Evolutionary conservation across 2,329 filamentous ascomycete genomes (phyloP), one percentile per base, ranked within the genome.

Genomic region (Aureobasidium uvarum): DNA sequence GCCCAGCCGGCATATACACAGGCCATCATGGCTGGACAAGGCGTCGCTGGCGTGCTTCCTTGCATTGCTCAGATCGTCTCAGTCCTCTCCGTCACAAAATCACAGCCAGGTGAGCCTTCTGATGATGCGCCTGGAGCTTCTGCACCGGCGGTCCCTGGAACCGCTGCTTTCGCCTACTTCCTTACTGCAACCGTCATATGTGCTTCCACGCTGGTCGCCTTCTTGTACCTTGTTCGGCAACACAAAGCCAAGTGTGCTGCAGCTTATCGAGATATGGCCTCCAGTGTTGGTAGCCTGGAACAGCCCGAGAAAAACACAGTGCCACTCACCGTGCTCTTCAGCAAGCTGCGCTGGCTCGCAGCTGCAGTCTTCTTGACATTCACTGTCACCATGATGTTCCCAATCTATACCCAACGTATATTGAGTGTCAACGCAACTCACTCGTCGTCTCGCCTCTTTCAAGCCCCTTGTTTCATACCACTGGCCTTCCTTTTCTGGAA

Each of bases 401-500:
- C 95, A 0, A 91, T 98, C 67, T 96, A 96, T 77, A 98, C 95
- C 0, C 77, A 79, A 58, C 75, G 77, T 64, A 82, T 82, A 58
- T 71, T 72, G 66, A 81, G 73, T 64, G 76, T 81, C 28, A 76
- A 73, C 4, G 72, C 77, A 10, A 66, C 81, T 71, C 55, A 74
- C 70, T 68, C 77, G 68, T 81, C 84, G 14, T 79, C 83, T 14
- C 78, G 82, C 18, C 78, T 96, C 18, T 85, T 96, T 69, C 85
- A 86, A 62, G 86, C 91, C 0, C 82, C 86, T 0, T 87, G 89
- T 18, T 99, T 98, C 75, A 93, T 98, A 66, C 93, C 95, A 0
- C 82, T 97, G 0, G 92, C 85, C 3, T 96, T 98, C 77, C 85
- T 98, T 67, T 86, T 95, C 74, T 99, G 95, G 95, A 99, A 98